Evolutionary conservation across 1,284 basidiomycete genomes (phyloP), one percentile per base, ranked within the genome.

Genomic region (Ceratobasidium sp.): DNA sequence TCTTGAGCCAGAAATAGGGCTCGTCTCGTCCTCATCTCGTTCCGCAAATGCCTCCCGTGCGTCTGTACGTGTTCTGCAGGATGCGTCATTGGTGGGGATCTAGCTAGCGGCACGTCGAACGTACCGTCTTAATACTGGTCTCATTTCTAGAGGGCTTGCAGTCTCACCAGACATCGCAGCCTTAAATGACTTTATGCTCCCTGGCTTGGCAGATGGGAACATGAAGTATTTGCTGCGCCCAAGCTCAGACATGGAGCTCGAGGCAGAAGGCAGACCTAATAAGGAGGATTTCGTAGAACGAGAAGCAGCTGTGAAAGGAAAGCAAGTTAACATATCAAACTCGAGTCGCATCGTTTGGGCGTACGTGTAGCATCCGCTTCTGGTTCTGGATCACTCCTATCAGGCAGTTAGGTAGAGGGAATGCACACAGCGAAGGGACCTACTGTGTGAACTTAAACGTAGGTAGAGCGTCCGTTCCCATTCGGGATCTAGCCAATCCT

Each of bases 361-460:
- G 26, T 56, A 77, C 75, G 20, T 5, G 55, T 9, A 39, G 20
- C 44, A 10, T 77, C 64, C 5, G n/a, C 46, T 6, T 77, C 75
- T 26, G 75, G 75, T 55, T 77, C 75, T 40, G 63, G 75, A n/a
- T 77, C 75, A n/a, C 75, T 77, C 13, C 71, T 73, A 23, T n/a
- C 23, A 53, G 10, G 28, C 39, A 23, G 55, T 46, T 13, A 55
- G 46, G 55, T 39, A 75, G 23, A 40, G 51, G 44, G 26, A 53
- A 56, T 55, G 53, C 70, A 6, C 46, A 39, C 33, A 3, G 12
- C n/a, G n/a, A 20, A 28, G 42, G 20, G 18, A 60, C 75, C 64
- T 51, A 77, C 75, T 77, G 75, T 15, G 75, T 77, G 28, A 77
- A 56, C 66, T 77, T 77, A 26, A 77, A 68, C 13, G 75, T 77